Evolutionary conservation across 2,329 filamentous ascomycete species (phyloP), one percentile per base, ranked within the genome.

Genomic region (Tolypocladium capitatum): DNA sequence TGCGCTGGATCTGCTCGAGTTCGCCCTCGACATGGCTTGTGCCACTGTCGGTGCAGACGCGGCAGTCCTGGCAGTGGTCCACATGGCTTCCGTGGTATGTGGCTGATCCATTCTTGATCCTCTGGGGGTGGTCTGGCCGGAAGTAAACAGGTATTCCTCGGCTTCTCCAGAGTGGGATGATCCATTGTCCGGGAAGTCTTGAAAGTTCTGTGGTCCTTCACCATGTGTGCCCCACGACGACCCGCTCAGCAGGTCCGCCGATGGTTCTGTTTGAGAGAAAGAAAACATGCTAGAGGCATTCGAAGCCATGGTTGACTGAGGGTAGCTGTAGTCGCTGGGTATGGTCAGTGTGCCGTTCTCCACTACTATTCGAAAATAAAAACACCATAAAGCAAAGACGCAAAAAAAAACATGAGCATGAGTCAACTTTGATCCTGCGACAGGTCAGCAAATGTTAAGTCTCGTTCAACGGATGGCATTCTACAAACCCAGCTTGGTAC

Each of bases 121-220:
- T 69, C 69, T 67, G 58, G 75, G 72, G 49, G 73, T 76, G 60
- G 70, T 71, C 53, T 76, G 73, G 61, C 72, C 73, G 63, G 74
- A 74, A 58, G 69, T 68, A 62, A 72, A 74, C 57, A 72, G 63
- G 63, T 68, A 75, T 48, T 78, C 75, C 67, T 78, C 76, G 57
- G 68, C 56, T 53, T 78, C 74, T 70, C 70, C 72, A 57, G 68
- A 64, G 55, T 69, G 67, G 55, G 65, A 64, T 53, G 71, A 72
- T 68, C 68, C 71, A 60, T 68, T 66, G 58, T 74, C 71, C 60
- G 70, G 65, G 61, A 70, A 73, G 55, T 73, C 70, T 63, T 68
- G 69, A 63, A 77, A 75, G 73, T 74, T 76, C 72, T 78, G 76
- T 75, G 73, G 58, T 60, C 74, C 74, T 73, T 80, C 76, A 69